These are phyloP conservation scores for Globisporangium spiculum DNA, from an alignment of 352 stramenopile genomes.

Conservation along the genomic window DNA sequence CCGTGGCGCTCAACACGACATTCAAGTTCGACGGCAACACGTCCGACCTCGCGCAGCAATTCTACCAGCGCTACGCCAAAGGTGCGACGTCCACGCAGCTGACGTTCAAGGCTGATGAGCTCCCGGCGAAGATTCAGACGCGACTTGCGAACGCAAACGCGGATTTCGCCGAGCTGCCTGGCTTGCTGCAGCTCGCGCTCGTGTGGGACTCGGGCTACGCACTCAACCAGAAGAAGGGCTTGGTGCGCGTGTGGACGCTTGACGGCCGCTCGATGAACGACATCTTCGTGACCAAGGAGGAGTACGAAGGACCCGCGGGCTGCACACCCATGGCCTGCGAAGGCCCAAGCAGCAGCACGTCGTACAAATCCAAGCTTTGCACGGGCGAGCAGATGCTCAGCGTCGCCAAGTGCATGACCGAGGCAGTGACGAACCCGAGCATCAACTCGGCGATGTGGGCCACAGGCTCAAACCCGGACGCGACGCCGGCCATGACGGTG, in stretches of 20 bases:
- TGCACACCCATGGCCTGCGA: constrained; percentile 22
- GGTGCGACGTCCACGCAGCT: constrained; percentile 24
- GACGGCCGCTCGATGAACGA: constrained; percentile 20
- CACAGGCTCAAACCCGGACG: constrained; percentile 19
- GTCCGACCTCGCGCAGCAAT: constrained; percentile 24
- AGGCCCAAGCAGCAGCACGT: constrained; percentile 17
- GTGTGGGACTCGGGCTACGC: constrained; percentile 42
- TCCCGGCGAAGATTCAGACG: constrained; percentile 15
- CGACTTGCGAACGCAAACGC: constrained; percentile 2
- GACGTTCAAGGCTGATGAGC: constrained; percentile 14
- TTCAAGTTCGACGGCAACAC: constrained; percentile 31
- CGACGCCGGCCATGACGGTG: constrained; percentile 9
- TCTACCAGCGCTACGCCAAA: constrained; percentile 8
- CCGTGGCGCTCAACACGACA: constrained; percentile 13
- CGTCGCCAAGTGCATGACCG: constrained; percentile 21
- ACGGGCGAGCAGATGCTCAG: constrained; percentile 35
- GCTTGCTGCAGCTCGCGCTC: constrained; percentile 32
- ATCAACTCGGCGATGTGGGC: constrained; percentile 28
- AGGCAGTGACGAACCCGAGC: constrained; percentile 7
- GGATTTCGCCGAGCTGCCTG: constrained; percentile 16
- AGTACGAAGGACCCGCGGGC: background rate
- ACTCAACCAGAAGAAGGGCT: background rate
- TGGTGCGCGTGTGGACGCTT: background rate
- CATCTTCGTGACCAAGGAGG: constrained; percentile 24
- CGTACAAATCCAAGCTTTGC: constrained; percentile 23